Evolutionary conservation across 371 early-diverging fungal genomes (phyloP).

Genomic region (Actinomucor elegans): DNA sequence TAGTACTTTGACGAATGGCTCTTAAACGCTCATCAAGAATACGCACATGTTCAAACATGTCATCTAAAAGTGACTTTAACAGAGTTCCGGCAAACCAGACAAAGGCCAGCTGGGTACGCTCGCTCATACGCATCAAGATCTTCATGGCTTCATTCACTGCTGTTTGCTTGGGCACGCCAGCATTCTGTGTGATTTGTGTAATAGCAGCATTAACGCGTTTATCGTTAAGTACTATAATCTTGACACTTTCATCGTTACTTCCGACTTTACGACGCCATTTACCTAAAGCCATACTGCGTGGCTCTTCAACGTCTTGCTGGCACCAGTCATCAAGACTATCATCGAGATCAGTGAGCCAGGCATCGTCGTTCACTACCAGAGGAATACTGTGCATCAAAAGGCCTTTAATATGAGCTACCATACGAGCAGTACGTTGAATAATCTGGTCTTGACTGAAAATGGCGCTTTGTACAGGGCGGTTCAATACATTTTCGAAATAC

Average conservation of each 20-base stretch:
- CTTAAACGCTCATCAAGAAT: slow-evolving; percentile 39
- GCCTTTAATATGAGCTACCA: slow-evolving; percentile 38
- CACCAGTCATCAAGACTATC: slow-evolving; percentile 50
- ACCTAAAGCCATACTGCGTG: slow-evolving; percentile 33
- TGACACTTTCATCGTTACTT: slow-evolving; percentile 47
- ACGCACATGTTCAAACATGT: slow-evolving; percentile 49
- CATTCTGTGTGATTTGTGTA: slow-evolving; percentile 45
- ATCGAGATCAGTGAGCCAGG: slow-evolving; percentile 49
- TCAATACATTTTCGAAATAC: slow-evolving; percentile 23
- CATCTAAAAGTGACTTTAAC: slow-evolving; percentile 36
- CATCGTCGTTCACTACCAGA: slow-evolving; percentile 22
- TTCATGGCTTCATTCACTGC: slow-evolving; percentile 50
- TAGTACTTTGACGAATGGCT: slow-evolving; percentile 35
- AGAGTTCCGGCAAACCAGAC: slow-evolving; percentile 51
- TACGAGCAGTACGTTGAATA: slow-evolving; percentile 32
- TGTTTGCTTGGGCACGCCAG: slow-evolving; percentile 49
- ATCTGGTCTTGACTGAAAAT: slow-evolving; percentile 40
- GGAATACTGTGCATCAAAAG: slow-evolving; percentile 19
- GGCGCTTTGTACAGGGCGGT: slow-evolving; percentile 36
- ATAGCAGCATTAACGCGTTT: slow-evolving; percentile 48
- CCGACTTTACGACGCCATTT: slow-evolving; percentile 51
- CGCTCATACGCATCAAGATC: slow-evolving; percentile 49
- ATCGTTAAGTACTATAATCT: slow-evolving; percentile 49
- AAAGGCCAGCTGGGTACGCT: slow-evolving; percentile 48
- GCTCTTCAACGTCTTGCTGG: slow-evolving; percentile 32